Percentiles rank a stretch among this genome's conserved stretches.
Evolutionary conservation across 2,329 filamentous ascomycete species (phyloP).

Genomic region (Pseudocercospora eumusae): DNA sequence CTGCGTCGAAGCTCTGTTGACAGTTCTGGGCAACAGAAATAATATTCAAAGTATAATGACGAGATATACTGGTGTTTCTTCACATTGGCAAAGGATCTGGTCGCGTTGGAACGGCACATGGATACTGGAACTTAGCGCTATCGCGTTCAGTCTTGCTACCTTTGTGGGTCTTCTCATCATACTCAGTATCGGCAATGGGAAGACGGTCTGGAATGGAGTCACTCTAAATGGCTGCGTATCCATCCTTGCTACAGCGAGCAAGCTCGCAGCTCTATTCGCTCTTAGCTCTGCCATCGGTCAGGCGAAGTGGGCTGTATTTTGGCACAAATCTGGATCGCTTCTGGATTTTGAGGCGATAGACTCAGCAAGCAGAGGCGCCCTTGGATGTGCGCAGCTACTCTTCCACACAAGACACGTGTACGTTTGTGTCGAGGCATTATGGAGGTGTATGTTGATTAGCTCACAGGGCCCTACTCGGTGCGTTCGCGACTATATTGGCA

Average conservation of each 20-base stretch:
- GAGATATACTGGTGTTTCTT: background rate
- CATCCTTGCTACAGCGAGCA: constrained; percentile 18
- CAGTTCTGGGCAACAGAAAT: background rate
- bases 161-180: background rate
- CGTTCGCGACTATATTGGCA: constrained; percentile 5
- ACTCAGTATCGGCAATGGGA: background rate
- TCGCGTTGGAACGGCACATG: background rate
- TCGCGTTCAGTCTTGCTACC: constrained; percentile 1
- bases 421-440: background rate
- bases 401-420: background rate
- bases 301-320: constrained; percentile 15
- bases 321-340: constrained; percentile 6
- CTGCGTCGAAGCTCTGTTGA: background rate
- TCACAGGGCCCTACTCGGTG: constrained; percentile 21
- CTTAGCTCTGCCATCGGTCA: constrained; percentile 18
- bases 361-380: constrained; percentile 11
- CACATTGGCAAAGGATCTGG: background rate
- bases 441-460: background rate
- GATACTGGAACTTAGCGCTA: constrained; percentile 3
- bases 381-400: constrained; percentile 12
- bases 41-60: background rate
- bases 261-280: constrained; percentile 13
- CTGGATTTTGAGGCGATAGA: constrained; percentile 21
- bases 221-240: constrained; percentile 24
- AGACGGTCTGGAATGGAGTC: constrained; percentile 17